Conservation (phyloP, 2,329 filamentous ascomycete genomes). For the Exophiala sideris region DNA sequence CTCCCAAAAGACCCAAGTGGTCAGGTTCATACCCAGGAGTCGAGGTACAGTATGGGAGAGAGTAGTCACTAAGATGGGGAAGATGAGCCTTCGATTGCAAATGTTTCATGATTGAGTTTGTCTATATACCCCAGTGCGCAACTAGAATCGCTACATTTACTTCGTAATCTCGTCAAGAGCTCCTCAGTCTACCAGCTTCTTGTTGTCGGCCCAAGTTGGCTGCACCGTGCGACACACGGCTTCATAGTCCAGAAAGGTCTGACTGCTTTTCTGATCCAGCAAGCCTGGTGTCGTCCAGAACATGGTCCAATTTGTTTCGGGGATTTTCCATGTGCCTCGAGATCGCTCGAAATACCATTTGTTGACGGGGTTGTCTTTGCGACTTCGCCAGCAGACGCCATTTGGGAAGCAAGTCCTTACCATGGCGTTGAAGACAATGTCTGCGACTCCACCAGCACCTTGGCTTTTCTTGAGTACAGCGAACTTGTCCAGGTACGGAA, state of each 20-base stretch:
- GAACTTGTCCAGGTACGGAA: slow-evolving; percentile 97
- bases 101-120: background rate
- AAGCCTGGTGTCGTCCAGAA: slow-evolving; percentile 86
- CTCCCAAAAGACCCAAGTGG: background rate
- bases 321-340: slow-evolving; percentile 75
- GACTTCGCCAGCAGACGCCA: slow-evolving; percentile 88
- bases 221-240: slow-evolving; percentile 65
- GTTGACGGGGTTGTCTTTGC: slow-evolving; percentile 90
- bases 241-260: slow-evolving; percentile 66
- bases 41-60: background rate
- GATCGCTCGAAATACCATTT: slow-evolving; percentile 99
- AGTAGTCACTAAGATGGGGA: background rate
- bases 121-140: slow-evolving; percentile 1
- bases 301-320: slow-evolving; percentile 89
- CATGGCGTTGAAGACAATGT: slow-evolving; percentile 96
- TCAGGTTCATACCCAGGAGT: background rate
- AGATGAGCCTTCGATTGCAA: too few species aligned
- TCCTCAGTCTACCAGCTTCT: slow-evolving; percentile 30
- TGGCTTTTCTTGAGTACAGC: slow-evolving; percentile 86
- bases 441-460: slow-evolving; percentile 86
- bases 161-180: background rate
- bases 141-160: background rate
- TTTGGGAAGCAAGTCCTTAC: slow-evolving; percentile 81
- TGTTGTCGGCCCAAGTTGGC: slow-evolving; percentile 47
- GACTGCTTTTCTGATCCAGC: slow-evolving; percentile 44